Percentiles rank a stretch among this genome's conserved stretches.
Conservation (phyloP, 2,329 filamentous ascomycete species). For the Microdochium trichocladiopsis region DNA sequence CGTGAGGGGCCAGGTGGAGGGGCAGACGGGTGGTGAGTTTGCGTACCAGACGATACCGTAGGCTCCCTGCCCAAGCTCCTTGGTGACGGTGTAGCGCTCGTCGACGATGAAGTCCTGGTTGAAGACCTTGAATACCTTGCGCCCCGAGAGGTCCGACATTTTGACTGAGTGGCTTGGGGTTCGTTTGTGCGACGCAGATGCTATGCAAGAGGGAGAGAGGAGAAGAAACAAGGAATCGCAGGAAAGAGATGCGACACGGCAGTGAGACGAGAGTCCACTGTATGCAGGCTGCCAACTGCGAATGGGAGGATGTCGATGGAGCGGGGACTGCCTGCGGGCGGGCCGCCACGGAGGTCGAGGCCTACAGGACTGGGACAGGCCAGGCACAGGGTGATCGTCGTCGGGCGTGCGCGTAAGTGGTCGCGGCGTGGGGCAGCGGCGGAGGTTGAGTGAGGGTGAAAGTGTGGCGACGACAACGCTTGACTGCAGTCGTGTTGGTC, state of each 20-base stretch:
- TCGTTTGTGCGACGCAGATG: background rate
- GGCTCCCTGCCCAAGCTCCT: slow-evolving; percentile 95
- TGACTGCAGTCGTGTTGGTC: no score
- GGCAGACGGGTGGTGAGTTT: background rate
- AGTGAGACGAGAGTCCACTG: background rate
- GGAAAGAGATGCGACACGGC: background rate
- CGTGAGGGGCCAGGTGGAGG: background rate
- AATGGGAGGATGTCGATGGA: background rate
- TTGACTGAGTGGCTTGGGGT: background rate
- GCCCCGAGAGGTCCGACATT: background rate
- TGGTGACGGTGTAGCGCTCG: slow-evolving; percentile 96
- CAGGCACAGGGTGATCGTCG: no score
- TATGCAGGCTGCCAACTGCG: background rate
- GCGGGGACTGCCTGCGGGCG: background rate
- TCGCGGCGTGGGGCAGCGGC: no score
- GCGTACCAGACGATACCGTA: slow-evolving; percentile 97
- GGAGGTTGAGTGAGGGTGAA: no score
- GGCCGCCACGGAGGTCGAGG: background rate
- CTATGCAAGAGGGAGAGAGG: background rate
- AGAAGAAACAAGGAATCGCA: background rate
- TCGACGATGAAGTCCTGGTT: slow-evolving; percentile 99
- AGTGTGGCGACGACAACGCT: no score
- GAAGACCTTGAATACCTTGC: slow-evolving; percentile 97
- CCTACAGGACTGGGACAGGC: background rate
- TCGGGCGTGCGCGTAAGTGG: no score